phyloP scores from a whole-genome alignment of 2,329 filamentous ascomycete genomes.

The Epichloe amarillans region DNA sequence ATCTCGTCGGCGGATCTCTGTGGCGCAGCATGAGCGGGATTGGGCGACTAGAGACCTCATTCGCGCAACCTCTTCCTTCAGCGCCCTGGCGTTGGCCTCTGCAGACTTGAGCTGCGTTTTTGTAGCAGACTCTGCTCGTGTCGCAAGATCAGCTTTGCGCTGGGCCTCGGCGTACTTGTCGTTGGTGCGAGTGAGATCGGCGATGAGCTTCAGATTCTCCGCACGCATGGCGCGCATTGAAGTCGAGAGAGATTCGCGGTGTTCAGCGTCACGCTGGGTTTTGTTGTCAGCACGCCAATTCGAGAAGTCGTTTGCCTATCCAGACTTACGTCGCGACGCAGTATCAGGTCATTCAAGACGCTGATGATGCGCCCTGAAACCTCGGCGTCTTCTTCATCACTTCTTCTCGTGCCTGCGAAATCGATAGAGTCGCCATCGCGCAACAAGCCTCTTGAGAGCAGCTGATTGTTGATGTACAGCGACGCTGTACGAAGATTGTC shows the following conservation, averaged over 20 bases:
- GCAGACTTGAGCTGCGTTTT: slow-evolving; percentile 58
- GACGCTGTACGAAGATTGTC: slow-evolving; percentile 54
- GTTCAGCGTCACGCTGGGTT: slow-evolving; percentile 68
- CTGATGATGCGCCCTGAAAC: slow-evolving; percentile 83
- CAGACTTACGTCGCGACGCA: slow-evolving; percentile 64
- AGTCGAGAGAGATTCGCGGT: slow-evolving; percentile 69
- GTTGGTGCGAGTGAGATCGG: slow-evolving; percentile 47
- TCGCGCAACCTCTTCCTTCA: slow-evolving; percentile 72
- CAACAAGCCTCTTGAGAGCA: slow-evolving; percentile 51
- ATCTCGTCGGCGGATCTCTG: slow-evolving; percentile 82
- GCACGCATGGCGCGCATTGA: slow-evolving; percentile 65
- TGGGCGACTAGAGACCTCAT: slow-evolving; percentile 72
- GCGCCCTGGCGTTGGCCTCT: slow-evolving; percentile 57
- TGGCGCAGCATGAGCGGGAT: slow-evolving; percentile 74
- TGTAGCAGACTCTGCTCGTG: slow-evolving; percentile 58
- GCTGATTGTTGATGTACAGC: slow-evolving; percentile 60
- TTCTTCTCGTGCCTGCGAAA: slow-evolving; percentile 60
- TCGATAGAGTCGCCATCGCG: slow-evolving; percentile 63
- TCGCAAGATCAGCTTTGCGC: slow-evolving; percentile 42
- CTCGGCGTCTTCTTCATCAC: slow-evolving; percentile 38
- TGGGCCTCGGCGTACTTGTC: slow-evolving; percentile 42
- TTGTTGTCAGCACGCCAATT: slow-evolving; percentile 6
- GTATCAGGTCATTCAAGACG: slow-evolving; percentile 82
- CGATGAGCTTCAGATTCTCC: slow-evolving; percentile 60
- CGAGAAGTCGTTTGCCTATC: neutral